phyloP scores from a whole-genome alignment of 2,329 filamentous ascomycete species.

The Dendryphion nanum region DNA sequence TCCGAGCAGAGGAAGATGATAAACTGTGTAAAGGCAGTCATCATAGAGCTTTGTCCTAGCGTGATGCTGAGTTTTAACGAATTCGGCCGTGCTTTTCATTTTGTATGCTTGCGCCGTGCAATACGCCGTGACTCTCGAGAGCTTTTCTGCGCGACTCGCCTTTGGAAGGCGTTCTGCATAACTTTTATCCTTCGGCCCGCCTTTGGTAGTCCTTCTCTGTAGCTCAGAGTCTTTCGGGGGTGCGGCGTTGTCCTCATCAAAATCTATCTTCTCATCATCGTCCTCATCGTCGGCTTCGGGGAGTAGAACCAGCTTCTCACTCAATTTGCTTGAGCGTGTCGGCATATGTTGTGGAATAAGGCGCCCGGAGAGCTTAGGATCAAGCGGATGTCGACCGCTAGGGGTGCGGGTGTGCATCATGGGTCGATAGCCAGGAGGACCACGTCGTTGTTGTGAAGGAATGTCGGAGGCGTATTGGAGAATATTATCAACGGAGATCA shows the following conservation, averaged over 20 bases:
- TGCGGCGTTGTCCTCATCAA: constrained; percentile 59
- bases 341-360: constrained; percentile 65
- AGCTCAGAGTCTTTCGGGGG: constrained; percentile 69
- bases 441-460: constrained; percentile 85
- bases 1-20: constrained; percentile 84
- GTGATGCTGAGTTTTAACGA: constrained; percentile 81
- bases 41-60: constrained; percentile 96
- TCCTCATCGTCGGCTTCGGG: constrained; percentile 69
- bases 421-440: constrained; percentile 59
- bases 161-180: constrained; percentile 94
- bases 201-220: constrained; percentile 62
- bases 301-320: constrained; percentile 92
- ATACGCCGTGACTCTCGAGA: constrained; percentile 90
- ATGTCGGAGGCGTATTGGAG: constrained; percentile 93
- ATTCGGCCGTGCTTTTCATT: constrained; percentile 81
- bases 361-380: constrained; percentile 57
- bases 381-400: constrained; percentile 51
- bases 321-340: constrained; percentile 86
- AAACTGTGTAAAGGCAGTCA: constrained; percentile 94
- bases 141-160: constrained; percentile 77
- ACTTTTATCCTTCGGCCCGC: constrained; percentile 70
- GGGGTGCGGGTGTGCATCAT: constrained; percentile 48
- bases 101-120: constrained; percentile 95
- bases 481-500: constrained; percentile 89
- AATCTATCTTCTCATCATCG: constrained; percentile 54